Base-by-base conservation (phyloP, 345 rosid genomes). In the Lumnitzera racemosa region DNA sequence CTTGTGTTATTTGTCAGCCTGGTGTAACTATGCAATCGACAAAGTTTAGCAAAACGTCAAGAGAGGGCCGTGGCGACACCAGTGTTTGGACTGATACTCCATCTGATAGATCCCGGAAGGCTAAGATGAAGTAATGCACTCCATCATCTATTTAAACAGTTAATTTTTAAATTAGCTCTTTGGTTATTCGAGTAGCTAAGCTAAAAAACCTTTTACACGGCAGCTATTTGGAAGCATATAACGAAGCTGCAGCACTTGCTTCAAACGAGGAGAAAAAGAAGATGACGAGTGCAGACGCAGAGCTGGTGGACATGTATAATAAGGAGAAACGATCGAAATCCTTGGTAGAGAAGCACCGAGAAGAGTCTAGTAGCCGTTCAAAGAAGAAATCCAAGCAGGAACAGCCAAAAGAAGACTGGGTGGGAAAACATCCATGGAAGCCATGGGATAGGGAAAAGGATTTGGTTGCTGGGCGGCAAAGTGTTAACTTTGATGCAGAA, bases 361-460 rank as follows among this genome's bases (percentile, higher is more conserved):
- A 89, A 52, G 91, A 76, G 73, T 36, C 81, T 24, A 64, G 58
- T 46, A 74, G 59, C 56, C 71, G 68, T 23, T 51, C 78, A 8
- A 87, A 84, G 88, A 88, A 84, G 60, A 88, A 86, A 67, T 72
- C 71, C 24, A 84, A 75, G 71, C 57, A 52, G 47, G 47, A 75
- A 71, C 68, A 76, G 72, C 67, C 83, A 72, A 85, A 82, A 51
- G 90, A 76, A 54, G 98, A 89, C 66, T 91, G 99, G 97, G 73
- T 52, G 4, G 97, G 87, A 31, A 77, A 90, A 10, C 99, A 89
- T 75, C 95, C 96, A 5, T 94, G 97, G 96, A 94, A 83, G 78
- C 99, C 99, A 9, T 89, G 96, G 97, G 99, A 92, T 63, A 81
- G 95, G 5, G 97, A 92, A 67, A 89, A 86, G 70, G 99, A 89